These are phyloP conservation scores for Hanseniaspora meyeri DNA, from an alignment of 805 yeast genomes.

Conservation along the genomic window DNA sequence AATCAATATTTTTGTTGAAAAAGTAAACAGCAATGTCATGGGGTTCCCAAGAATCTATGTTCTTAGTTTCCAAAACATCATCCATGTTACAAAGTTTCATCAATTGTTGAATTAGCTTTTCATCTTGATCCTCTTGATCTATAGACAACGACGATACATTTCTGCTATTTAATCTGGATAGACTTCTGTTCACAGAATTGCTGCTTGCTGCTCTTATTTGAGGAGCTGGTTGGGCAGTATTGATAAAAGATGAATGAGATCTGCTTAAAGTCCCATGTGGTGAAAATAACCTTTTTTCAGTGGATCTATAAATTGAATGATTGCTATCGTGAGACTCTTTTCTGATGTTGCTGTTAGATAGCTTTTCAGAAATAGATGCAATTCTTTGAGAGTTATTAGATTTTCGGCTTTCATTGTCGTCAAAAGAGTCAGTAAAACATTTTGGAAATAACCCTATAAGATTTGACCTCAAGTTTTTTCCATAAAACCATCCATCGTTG, in stretches of 20 bases:
- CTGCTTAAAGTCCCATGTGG: not conserved
- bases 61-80: slow-evolving; percentile 36
- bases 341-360: not conserved
- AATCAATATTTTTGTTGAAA: slow-evolving; percentile 57
- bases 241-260: not conserved
- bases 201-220: not conserved
- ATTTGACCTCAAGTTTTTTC: slow-evolving; percentile 58
- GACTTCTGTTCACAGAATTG: not conserved
- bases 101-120: slow-evolving; percentile 5
- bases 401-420: not conserved
- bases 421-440: slow-evolving; percentile 50
- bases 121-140: slow-evolving; percentile 12
- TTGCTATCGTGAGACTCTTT: not conserved
- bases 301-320: not conserved
- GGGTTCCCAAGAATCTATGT: slow-evolving; percentile 63
- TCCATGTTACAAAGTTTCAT: slow-evolving; percentile 4
- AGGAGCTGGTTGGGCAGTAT: not conserved
- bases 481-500: slow-evolving; percentile 97
- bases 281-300: not conserved
- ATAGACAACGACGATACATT: not conserved
- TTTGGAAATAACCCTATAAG: slow-evolving; percentile 85
- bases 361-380: not conserved
- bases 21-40: slow-evolving; percentile 74
- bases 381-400: not conserved
- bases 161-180: not conserved